Base-by-base conservation (phyloP, 2,329 filamentous ascomycete genomes). In the Exophiala spinifera region DNA sequence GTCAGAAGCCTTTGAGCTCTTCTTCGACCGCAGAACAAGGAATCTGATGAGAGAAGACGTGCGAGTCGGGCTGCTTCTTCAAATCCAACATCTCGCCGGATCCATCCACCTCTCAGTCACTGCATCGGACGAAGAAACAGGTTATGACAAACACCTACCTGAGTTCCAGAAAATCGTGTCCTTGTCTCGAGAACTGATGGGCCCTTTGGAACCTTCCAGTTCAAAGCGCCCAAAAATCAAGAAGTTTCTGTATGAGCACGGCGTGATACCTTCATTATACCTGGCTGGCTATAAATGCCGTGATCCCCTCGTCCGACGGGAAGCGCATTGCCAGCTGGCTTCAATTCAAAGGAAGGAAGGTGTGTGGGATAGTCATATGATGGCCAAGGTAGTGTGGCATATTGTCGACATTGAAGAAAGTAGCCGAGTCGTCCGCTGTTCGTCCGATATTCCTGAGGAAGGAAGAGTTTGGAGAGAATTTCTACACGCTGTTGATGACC, bases 221-320 rank as follows among this genome's bases (percentile, higher is more conserved):
- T n/a, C n/a, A n/a, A n/a, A n/a, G n/a, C n/a, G n/a, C n/a, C n/a
- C n/a, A n/a, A n/a, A n/a, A n/a, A n/a, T n/a, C n/a, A n/a, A n/a
- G n/a, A n/a, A n/a, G n/a, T n/a, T n/a, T n/a, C n/a, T n/a, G n/a
- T 13, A 43, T 13, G 39, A 43, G 14, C 53, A n/a, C 56, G 56
- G 39, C 33, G 37, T 60, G n/a, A 55, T 60, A n/a, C 55, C 57
- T 2, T 34, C 46, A 10, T 49, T 60, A 11, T 45, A 37, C 14
- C 47, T 49, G 8, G 45, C 54, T 11, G 55, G 44, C 8, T 44
- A 28, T 17, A 55, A 48, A 47, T 60, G 57, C 33, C 51, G 57
- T 7, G 33, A 60, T 21, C 57, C 57, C 1, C 39, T 39, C 13
- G 43, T 60, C 19, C 57, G 55, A 14, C 57, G 57, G 46, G 33